phyloP scores from a whole-genome alignment of 140 eudicot species.

The Cichorium intybus region DNA sequence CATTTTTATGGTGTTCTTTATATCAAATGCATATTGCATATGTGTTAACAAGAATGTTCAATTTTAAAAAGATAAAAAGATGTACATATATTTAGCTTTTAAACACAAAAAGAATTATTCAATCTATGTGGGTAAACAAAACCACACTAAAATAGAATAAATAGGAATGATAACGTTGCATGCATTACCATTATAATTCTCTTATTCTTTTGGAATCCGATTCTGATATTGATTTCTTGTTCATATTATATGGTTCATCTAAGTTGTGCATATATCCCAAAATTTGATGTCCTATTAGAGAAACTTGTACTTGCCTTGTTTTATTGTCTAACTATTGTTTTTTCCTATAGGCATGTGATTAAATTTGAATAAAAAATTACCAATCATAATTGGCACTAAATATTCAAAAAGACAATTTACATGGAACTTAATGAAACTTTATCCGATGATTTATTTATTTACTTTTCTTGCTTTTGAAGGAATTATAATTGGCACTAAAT shows the following conservation, averaged over 20 bases:
- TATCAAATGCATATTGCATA: too few species aligned
- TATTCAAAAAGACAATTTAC: too few species aligned
- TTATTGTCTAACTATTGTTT: neutral
- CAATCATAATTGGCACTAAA: too few species aligned
- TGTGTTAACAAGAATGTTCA: neutral
- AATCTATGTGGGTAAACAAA: neutral
- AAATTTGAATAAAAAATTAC: too few species aligned
- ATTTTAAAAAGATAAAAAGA: neutral
- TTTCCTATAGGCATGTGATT: too few species aligned
- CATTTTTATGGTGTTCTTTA: too few species aligned
- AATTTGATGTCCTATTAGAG: constrained; percentile 6
- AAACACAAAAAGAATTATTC: neutral
- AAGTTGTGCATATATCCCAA: constrained; percentile 24
- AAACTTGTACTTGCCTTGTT: neutral
- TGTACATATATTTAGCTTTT: neutral
- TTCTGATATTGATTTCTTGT: constrained; percentile 25
- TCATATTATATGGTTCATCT: constrained; percentile 24
- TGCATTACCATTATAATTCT: constrained; percentile 10
- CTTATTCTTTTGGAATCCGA: constrained; percentile 30
- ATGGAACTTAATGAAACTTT: too few species aligned
- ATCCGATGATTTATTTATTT: too few species aligned
- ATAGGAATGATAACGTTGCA: constrained; percentile 13
- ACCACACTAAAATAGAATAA: constrained; percentile 10
- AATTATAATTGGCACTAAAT: too few species aligned
- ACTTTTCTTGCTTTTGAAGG: too few species aligned